Conservation (phyloP, 2,329 filamentous ascomycete genomes). For the Metarhizium guizhouense region DNA sequence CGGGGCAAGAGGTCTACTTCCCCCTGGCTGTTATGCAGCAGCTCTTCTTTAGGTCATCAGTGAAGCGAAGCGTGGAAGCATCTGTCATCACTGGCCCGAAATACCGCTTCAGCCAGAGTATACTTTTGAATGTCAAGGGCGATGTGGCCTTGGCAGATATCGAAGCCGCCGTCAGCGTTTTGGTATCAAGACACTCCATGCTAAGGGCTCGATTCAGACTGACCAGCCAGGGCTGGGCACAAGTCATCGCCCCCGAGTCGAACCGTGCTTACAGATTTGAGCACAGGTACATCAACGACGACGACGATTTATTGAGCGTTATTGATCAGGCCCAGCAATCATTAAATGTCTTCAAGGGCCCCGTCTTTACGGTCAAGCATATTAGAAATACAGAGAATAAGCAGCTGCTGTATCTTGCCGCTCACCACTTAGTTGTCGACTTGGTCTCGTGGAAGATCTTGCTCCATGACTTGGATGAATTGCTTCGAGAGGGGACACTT, state of each 20-base stretch:
- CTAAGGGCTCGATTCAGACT: conserved; percentile 36
- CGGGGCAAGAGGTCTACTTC: conserved; percentile 27
- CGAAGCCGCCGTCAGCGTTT: conserved; percentile 36
- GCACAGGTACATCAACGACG: conserved; percentile 30
- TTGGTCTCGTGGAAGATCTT: conserved; percentile 42
- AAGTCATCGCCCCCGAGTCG: conserved; percentile 31
- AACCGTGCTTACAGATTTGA: conserved; percentile 34
- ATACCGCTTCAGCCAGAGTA: conserved; percentile 42
- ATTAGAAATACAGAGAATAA: conserved; percentile 34
- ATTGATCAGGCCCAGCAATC: conserved; percentile 31
- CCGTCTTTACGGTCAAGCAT: conserved; percentile 40
- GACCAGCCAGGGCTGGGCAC: conserved; percentile 33
- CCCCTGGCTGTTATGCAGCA: conserved; percentile 45
- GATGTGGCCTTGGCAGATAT: conserved; percentile 32
- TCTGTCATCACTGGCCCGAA: conserved; percentile 22
- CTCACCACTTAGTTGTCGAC: conserved; percentile 44
- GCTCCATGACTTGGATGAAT: conserved; percentile 38
- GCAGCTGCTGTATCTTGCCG: conserved; percentile 39
- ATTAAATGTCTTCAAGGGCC: conserved; percentile 41
- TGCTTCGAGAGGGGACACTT: conserved; percentile 35
- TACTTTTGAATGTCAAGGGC: conserved; percentile 36
- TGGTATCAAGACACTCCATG: conserved; percentile 43
- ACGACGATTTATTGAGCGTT: conserved; percentile 31
- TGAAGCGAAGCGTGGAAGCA: conserved; percentile 26
- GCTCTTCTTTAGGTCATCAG: conserved; percentile 40